Conservation (phyloP, 257 asterid genomes). For the Solanum phureja region DNA sequence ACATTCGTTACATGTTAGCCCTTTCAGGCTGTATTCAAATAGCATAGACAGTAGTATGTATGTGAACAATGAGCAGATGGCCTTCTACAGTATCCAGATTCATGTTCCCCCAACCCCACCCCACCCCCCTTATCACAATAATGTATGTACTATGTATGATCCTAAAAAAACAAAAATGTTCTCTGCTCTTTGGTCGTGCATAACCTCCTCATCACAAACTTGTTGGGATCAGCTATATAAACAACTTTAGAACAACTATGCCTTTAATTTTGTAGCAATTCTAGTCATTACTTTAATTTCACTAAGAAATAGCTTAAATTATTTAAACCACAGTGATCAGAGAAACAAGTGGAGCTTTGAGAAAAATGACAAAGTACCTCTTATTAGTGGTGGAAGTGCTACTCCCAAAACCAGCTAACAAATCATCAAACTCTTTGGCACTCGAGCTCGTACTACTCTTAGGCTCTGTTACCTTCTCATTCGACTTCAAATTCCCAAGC, state of each 20-base stretch:
- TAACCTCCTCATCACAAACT: not conserved
- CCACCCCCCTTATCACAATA: not conserved
- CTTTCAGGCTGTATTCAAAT: not conserved
- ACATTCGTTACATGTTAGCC: not conserved
- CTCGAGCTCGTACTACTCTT: slow-evolving; percentile 35
- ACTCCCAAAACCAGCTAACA: slow-evolving; percentile 65
- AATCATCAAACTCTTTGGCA: slow-evolving; percentile 55
- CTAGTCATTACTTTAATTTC: not conserved
- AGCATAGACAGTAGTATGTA: not conserved
- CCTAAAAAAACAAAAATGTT: not conserved
- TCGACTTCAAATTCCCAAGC: slow-evolving; percentile 38
- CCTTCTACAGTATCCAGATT: not conserved
- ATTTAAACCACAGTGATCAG: not conserved
- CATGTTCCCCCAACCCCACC: not conserved
- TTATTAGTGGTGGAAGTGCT: slow-evolving; percentile 34
- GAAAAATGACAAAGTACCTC: slow-evolving; percentile 31
- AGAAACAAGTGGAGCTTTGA: not conserved
- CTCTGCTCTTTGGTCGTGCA: not conserved
- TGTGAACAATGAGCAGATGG: not conserved
- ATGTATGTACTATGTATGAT: not conserved
- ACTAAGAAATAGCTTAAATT: not conserved
- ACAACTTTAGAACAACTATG: not conserved
- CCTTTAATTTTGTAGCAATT: not conserved
- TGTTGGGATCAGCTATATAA: not conserved
- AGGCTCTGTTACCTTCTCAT: slow-evolving; percentile 32